Percentiles rank a stretch among this genome's conserved stretches.
phyloP scores from a whole-genome alignment of 2,329 filamentous ascomycete genomes.

The Xylaria sp. region DNA sequence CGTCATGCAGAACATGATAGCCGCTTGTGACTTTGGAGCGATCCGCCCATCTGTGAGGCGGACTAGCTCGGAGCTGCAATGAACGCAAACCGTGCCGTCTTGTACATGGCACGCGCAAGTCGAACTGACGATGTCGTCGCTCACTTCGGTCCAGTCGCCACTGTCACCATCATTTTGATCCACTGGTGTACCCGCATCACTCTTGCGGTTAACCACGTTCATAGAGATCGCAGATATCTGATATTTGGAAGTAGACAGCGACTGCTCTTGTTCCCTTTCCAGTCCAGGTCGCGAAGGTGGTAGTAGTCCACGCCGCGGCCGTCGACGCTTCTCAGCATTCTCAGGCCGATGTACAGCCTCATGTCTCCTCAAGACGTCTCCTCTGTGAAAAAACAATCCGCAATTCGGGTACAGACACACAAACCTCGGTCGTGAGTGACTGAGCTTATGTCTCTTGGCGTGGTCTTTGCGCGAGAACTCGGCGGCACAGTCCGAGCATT shows the following conservation, averaged over 20 bases:
- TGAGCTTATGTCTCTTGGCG: constrained; percentile 23
- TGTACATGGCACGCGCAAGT: constrained; percentile 9
- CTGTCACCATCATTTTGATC: too few relatives aligned
- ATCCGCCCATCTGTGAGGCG: constrained; percentile 17
- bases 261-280: neutral
- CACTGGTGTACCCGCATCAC: neutral
- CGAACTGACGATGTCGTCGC: neutral
- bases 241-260: neutral
- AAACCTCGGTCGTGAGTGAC: constrained; percentile 15
- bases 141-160: neutral
- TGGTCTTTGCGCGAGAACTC: constrained; percentile 23
- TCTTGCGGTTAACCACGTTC: too few relatives aligned
- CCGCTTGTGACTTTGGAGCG: neutral
- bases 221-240: too few relatives aligned
- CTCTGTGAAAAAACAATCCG: constrained; percentile 20
- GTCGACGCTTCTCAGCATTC: constrained; percentile 18
- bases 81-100: constrained; percentile 15
- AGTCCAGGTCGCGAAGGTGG: constrained; percentile 4
- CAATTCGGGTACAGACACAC: constrained; percentile 8
- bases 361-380: constrained; percentile 14
- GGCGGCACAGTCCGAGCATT: constrained; percentile 17
- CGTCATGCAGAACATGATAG: constrained; percentile 21
- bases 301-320: constrained; percentile 18
- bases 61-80: constrained; percentile 12
- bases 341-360: constrained; percentile 19